phyloP scores from a whole-genome alignment of 2,329 filamentous ascomycete genomes.

The Exophiala xenobiotica region DNA sequence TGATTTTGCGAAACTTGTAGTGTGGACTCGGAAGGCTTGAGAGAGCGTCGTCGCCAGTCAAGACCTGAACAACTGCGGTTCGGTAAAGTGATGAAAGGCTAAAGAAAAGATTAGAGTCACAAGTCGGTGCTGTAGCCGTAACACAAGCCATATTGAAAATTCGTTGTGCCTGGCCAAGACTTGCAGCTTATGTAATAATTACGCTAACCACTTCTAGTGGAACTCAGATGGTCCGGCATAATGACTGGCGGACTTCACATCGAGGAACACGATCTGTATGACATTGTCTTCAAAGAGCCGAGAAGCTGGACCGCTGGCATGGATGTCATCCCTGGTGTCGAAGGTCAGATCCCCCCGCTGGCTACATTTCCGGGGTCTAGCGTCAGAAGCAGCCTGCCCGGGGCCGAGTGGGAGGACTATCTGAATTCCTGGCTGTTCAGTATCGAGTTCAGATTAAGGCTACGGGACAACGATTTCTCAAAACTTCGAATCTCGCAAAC shows the following conservation, averaged over 20 bases:
- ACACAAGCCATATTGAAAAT: neutral
- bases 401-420: constrained; percentile 70
- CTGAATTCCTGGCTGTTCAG: constrained; percentile 74
- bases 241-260: too few species aligned
- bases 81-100: constrained; percentile 78
- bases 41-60: constrained; percentile 58
- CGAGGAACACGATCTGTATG: too few species aligned
- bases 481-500: constrained; percentile 42
- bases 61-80: constrained; percentile 74
- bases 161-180: neutral
- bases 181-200: neutral
- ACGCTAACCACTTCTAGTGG: constrained; percentile 2
- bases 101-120: constrained; percentile 10
- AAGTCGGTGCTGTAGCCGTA: neutral
- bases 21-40: constrained; percentile 6
- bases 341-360: constrained; percentile 60
- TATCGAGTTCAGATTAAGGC: constrained; percentile 62
- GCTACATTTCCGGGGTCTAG: constrained; percentile 42
- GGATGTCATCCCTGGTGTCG: constrained; percentile 19
- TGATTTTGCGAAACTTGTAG: neutral
- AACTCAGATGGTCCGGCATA: too few species aligned
- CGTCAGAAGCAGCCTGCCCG: constrained; percentile 62
- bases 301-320: too few species aligned
- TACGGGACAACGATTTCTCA: constrained; percentile 57
- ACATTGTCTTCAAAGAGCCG: too few species aligned